Percentiles rank a stretch among this genome's conserved stretches.
Evolutionary conservation across 805 yeast genomes (phyloP).

Genomic region (Pichia rugopelliculosa): DNA sequence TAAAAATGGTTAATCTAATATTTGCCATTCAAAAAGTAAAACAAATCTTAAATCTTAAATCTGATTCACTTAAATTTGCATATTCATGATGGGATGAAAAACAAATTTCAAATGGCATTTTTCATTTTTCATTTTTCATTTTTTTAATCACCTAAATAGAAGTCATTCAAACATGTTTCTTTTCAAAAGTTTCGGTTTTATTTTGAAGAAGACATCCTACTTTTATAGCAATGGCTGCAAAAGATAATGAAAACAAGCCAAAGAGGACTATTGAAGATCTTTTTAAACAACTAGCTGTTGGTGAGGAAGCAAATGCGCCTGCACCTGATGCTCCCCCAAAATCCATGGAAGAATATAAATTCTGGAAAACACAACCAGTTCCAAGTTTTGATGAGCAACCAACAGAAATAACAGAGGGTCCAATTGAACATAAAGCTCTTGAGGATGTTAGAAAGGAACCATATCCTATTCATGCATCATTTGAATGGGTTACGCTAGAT

Average conservation of each 20-base stretch:
- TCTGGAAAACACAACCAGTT: conserved; percentile 98
- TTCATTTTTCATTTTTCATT: too few relatives aligned
- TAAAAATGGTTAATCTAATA: neutral
- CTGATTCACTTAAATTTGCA: too few relatives aligned
- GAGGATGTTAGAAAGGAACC: conserved; percentile 68
- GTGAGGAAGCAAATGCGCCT: conserved; percentile 46
- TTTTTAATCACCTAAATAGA: too few relatives aligned
- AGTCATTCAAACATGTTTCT: too few relatives aligned
- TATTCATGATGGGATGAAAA: too few relatives aligned
- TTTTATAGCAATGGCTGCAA: conserved; percentile 3
- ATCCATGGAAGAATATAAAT: conserved; percentile 83
- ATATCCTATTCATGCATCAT: conserved; percentile 62
- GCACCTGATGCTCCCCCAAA: conserved; percentile 53
- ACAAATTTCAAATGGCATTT: too few relatives aligned
- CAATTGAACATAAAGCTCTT: conserved; percentile 59
- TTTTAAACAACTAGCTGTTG: conserved; percentile 45
- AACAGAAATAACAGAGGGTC: conserved; percentile 61
- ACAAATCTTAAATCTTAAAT: too few relatives aligned
- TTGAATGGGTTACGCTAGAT: conserved; percentile 86
- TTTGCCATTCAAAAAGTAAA: neutral
- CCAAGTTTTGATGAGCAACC: conserved; percentile 63
- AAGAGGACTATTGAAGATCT: conserved; percentile 51
- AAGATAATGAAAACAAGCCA: neutral
- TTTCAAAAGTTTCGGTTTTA: too few relatives aligned
- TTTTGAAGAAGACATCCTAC: neutral